phyloP scores from a whole-genome alignment of 176 grass and related monocot species.

The Eragrostis nindensis region DNA sequence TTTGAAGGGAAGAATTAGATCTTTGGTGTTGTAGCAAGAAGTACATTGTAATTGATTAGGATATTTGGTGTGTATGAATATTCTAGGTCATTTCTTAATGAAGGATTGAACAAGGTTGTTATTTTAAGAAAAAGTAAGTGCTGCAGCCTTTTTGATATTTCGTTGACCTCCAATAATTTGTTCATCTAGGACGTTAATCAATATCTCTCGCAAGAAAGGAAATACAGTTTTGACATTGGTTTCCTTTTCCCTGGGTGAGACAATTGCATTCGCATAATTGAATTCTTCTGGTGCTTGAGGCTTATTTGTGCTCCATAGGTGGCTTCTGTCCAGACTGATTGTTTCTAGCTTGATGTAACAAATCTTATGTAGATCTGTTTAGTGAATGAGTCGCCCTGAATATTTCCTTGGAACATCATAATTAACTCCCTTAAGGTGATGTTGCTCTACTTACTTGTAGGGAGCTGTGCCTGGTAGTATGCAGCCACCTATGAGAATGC shows the following conservation, averaged over 20 bases:
- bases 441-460: conserved; percentile 34
- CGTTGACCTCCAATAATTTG: not conserved
- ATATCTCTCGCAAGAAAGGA: not conserved
- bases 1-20: not conserved
- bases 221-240: not conserved
- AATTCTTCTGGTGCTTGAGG: conserved; percentile 39
- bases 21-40: not conserved
- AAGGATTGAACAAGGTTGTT: not conserved
- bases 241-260: not conserved
- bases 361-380: conserved; percentile 29
- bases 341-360: conserved; percentile 16
- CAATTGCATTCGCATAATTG: not conserved
- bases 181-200: conserved; percentile 14
- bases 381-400: too few relatives aligned
- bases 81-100: not conserved
- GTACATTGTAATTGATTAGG: not conserved
- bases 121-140: conserved; percentile 11
- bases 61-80: not conserved
- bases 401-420: conserved; percentile 27
- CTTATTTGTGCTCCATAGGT: conserved; percentile 14
- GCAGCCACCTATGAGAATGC: conserved; percentile 43
- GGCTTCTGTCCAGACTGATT: conserved; percentile 3
- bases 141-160: too few relatives aligned
- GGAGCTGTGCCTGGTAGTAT: conserved; percentile 34
- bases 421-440: conserved; percentile 11